A percentile compares a stretch with the other conserved stretches of the same genome.
phyloP scores from a whole-genome alignment of 2,329 filamentous ascomycete species.

The Cladosporium sphaerospermum region DNA sequence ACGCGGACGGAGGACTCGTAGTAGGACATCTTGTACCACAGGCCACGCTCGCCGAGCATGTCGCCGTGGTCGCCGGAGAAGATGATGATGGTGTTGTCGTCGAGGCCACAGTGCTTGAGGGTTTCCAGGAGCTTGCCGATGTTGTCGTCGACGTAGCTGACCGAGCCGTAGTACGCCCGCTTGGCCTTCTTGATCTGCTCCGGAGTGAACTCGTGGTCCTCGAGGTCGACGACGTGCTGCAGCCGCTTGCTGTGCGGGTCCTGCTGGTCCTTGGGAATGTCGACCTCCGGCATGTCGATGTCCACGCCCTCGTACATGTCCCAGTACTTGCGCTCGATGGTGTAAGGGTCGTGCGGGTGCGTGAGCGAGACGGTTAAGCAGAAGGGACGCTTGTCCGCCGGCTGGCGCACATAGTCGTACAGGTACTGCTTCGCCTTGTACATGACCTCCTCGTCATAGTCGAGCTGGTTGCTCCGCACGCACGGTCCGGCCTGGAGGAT shows the following conservation, averaged over 20 bases:
- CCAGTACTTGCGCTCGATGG: constrained; percentile 91
- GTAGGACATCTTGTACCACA: constrained; percentile 99
- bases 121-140: constrained; percentile 75
- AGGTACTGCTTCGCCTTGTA: constrained; percentile 83
- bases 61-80: constrained; percentile 94
- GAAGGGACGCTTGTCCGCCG: constrained; percentile 68
- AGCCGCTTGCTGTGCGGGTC: constrained; percentile 84
- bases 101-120: constrained; percentile 70
- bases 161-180: constrained; percentile 85
- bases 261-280: constrained; percentile 72
- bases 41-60: constrained; percentile 85
- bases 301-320: constrained; percentile 84
- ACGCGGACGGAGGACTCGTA: constrained; percentile 88
- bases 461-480: constrained; percentile 86
- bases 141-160: constrained; percentile 90
- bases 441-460: constrained; percentile 96
- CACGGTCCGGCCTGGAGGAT: constrained; percentile 85
- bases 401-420: constrained; percentile 82
- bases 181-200: constrained; percentile 81
- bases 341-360: constrained; percentile 91
- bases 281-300: constrained; percentile 73
- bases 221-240: constrained; percentile 78
- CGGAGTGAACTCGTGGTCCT: constrained; percentile 74
- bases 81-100: constrained; percentile 81
- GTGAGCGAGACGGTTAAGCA: constrained; percentile 87